Base-by-base conservation (phyloP, 2,329 filamentous ascomycete species). In the Aureobasidium sp. region DNA sequence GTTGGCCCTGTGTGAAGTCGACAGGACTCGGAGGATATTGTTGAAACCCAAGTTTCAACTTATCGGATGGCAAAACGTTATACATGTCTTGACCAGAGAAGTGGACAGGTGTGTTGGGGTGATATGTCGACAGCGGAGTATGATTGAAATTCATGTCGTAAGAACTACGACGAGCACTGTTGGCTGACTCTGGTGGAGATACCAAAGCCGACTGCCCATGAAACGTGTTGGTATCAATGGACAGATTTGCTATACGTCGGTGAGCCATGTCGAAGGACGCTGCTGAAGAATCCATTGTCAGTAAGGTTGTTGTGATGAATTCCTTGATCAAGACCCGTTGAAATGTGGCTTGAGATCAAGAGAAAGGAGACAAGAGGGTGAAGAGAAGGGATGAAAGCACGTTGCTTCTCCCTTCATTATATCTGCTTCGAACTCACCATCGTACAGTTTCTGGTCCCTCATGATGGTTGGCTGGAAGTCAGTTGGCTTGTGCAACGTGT, bases 401-500 rank as follows among this genome's bases (percentile, higher is more conserved):
- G 55, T 58, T 58, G 43, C 29, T 57, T 25, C 50, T 54, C 50
- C 50, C 35, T 42, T 42, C 50, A 54, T 57, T 58, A 58, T 58
- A 58, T 58, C 55, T 58, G 50, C 42, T 47, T 47, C 31, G 21
- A 58, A 58, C 55, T 49, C 40, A 58, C 55, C 31, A 6, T 40
- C 43, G 31, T 58, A 49, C 23, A 46, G 15, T 23, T 49, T 31
- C 11, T 27, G 23, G 4, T 49, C 35, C 33, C 23, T 49, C 55
- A 58, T 58, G 40, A 33, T 58, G 55, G 37, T 33, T 49, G 55
- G 55, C 43, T 40, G 11, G 15, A 27, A 19, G 27, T 55, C n/a
- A 33, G 23, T 21, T 19, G 31, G 31, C 55, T 49, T 49, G 54
- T 57, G 31, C 17, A 10, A 55, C 54, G 2, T 13, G 3, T 37